A percentile compares a stretch with the other conserved stretches of the same genome.
phyloP scores from a whole-genome alignment of 78 protist species.

The Polysphondylium violaceum region DNA sequence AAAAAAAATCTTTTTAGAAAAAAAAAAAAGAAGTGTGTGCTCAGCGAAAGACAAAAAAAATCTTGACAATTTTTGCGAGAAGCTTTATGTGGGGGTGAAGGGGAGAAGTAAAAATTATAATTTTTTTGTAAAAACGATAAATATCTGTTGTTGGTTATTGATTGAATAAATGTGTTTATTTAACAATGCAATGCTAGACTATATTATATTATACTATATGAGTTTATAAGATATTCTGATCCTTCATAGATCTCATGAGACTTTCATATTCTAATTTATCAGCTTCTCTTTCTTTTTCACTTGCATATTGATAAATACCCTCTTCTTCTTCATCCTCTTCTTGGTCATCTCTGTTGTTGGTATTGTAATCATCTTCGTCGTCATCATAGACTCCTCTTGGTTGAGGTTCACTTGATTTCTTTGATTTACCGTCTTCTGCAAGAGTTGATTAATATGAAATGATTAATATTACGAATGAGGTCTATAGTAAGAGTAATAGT shows the following conservation, averaged over 20 bases:
- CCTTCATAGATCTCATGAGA: constrained; percentile 18
- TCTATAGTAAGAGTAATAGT: background rate
- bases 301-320: background rate
- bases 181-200: too few species aligned
- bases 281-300: constrained; percentile 12
- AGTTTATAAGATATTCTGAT: background rate
- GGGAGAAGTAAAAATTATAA: too few species aligned
- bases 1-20: background rate
- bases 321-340: constrained; percentile 25
- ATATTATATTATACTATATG: too few species aligned
- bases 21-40: background rate
- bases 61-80: too few species aligned
- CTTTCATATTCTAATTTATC: constrained; percentile 35
- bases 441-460: background rate
- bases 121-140: too few species aligned
- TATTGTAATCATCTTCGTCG: constrained; percentile 38
- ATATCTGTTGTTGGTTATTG: too few species aligned
- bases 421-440: background rate
- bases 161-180: too few species aligned
- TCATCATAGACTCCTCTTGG: constrained; percentile 12
- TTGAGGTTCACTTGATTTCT: constrained; percentile 4
- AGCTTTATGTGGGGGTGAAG: too few species aligned
- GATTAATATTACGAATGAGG: background rate
- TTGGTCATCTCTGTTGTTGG: constrained; percentile 6
- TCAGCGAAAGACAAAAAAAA: background rate